Percentiles rank a stretch among this genome's conserved stretches.
These are phyloP conservation scores for Talaromyces ruber DNA, from an alignment of 495 filamentous ascomycete species.

Conservation along the genomic window DNA sequence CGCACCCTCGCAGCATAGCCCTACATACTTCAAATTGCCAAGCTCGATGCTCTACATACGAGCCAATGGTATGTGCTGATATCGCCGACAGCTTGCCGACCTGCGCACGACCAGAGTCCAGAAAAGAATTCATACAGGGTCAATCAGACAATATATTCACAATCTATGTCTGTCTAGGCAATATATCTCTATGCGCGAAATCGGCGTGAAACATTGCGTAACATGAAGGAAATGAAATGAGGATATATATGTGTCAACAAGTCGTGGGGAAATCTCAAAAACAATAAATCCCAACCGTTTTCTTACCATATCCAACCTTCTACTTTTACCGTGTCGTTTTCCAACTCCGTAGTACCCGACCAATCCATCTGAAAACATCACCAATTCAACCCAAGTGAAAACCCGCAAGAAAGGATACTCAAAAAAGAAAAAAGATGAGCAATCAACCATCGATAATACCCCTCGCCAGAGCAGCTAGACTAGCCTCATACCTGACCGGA, in stretches of 20 bases:
- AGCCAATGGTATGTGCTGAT: not conserved
- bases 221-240: not conserved
- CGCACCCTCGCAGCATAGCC: not conserved
- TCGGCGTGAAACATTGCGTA: no score
- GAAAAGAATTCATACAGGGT: not conserved
- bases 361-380: not conserved
- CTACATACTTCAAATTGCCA: not conserved
- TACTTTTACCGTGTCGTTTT: not conserved
- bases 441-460: conserved; percentile 35
- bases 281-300: not conserved
- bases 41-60: not conserved
- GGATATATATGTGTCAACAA: not conserved
- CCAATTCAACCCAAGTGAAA: not conserved
- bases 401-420: not conserved
- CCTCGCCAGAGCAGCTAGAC: conserved; percentile 42
- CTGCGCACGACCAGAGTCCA: not conserved
- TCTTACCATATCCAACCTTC: not conserved
- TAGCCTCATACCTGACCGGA: conserved; percentile 64
- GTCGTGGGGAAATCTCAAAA: not conserved
- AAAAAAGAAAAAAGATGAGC: not conserved
- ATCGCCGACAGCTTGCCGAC: not conserved
- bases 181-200: not conserved
- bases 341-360: not conserved
- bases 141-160: not conserved
- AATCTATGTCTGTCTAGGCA: not conserved